Conservation (phyloP, 345 rosid species). For the Salix caprea region DNA sequence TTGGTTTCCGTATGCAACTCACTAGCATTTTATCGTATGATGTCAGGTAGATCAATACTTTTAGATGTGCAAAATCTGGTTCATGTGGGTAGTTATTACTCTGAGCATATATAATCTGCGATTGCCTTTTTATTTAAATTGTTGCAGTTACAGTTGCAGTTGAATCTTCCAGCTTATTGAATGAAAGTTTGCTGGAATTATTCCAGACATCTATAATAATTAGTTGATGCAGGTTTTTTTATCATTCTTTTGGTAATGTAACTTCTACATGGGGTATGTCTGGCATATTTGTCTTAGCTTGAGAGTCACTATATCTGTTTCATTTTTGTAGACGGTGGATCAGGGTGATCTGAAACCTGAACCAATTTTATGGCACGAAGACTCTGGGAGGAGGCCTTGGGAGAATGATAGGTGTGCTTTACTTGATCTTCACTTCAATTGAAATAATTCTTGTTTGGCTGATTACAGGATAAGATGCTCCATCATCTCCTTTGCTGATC, state of each 20-base stretch:
- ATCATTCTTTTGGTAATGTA: no score
- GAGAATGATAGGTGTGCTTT: slow-evolving; percentile 36
- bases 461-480: not conserved
- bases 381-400: slow-evolving; percentile 52
- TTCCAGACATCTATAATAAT: no score
- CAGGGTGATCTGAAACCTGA: slow-evolving; percentile 54
- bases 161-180: no score
- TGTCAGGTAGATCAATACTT: not conserved
- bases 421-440: not conserved
- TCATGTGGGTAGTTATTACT: not conserved
- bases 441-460: not conserved
- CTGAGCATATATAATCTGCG: not conserved
- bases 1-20: not conserved
- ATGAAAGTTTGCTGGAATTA: no score
- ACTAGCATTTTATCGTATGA: not conserved
- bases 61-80: not conserved
- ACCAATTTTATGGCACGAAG: slow-evolving; percentile 83
- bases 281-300: not conserved
- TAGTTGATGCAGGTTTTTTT: no score
- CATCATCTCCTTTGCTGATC: not conserved
- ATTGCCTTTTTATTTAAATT: no score
- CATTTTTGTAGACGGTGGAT: slow-evolving; percentile 47
- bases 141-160: no score
- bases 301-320: not conserved
- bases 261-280: not conserved